A percentile compares a stretch with the other conserved stretches of the same genome.
Conservation (phyloP, 495 filamentous ascomycete genomes). For the Penicillium daleae region DNA sequence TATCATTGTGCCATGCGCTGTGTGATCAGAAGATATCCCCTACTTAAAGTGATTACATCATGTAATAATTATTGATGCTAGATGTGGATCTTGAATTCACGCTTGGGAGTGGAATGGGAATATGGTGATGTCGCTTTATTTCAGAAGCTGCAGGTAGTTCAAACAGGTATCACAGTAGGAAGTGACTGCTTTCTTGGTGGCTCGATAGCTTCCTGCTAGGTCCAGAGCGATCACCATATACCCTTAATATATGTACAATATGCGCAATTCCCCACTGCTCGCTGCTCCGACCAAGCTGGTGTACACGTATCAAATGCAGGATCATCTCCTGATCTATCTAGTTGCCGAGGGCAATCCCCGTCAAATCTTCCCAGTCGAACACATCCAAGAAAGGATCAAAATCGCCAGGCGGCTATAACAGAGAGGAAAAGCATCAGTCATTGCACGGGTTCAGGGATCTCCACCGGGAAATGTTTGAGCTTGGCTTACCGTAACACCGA, state of each 20-base stretch:
- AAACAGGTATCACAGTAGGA: too few species aligned
- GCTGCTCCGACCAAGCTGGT: background rate
- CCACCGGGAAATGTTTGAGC: background rate
- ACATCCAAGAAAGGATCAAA: constrained; percentile 51
- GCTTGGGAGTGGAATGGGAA: background rate
- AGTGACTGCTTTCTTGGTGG: too few species aligned
- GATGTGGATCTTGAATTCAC: background rate
- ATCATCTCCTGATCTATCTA: constrained; percentile 7
- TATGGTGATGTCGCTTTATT: background rate
- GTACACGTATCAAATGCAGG: background rate
- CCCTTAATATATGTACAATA: background rate
- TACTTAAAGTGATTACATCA: too few species aligned
- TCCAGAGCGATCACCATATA: too few species aligned
- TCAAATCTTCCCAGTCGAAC: constrained; percentile 50
- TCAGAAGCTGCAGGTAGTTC: too few species aligned
- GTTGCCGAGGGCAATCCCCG: constrained; percentile 39
- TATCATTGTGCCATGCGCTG: constrained; percentile 9
- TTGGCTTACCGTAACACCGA: constrained; percentile 36
- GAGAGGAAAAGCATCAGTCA: constrained; percentile 6
- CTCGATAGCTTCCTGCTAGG: too few species aligned
- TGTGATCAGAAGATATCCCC: background rate
- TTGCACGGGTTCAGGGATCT: background rate
- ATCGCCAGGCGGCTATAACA: constrained; percentile 35
- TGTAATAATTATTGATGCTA: background rate
- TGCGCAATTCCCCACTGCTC: background rate